Percentiles rank a stretch among this genome's conserved stretches.
These are phyloP conservation scores for Vitis amurensis DNA, from an alignment of 164 flowering plant species.

Conservation along the genomic window DNA sequence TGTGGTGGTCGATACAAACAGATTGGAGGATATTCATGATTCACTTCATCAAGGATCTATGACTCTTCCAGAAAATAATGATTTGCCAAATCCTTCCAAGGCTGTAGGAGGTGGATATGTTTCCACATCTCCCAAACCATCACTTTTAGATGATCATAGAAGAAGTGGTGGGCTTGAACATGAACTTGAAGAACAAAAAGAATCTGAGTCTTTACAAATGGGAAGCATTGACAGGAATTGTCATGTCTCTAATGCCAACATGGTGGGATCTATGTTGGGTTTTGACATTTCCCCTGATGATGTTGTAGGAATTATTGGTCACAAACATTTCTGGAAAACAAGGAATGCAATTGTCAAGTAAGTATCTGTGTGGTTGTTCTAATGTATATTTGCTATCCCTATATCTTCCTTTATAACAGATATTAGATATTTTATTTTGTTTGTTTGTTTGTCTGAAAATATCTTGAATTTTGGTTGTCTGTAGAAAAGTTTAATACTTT, in stretches of 20 bases:
- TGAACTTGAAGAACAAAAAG: too few relatives aligned
- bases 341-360: constrained; percentile 87
- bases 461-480: too few relatives aligned
- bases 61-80: constrained; percentile 3
- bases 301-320: constrained; percentile 84
- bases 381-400: background rate
- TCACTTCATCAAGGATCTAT: background rate
- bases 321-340: constrained; percentile 89
- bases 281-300: constrained; percentile 82
- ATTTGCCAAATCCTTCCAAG: too few relatives aligned
- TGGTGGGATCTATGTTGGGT: constrained; percentile 61
- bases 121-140: too few relatives aligned
- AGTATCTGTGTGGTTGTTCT: constrained; percentile 30
- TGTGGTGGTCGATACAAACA: background rate
- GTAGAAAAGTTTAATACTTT: too few relatives aligned
- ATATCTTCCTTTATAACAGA: too few relatives aligned
- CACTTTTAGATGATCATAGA: too few relatives aligned
- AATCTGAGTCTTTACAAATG: constrained; percentile 16
- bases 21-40: constrained; percentile 12
- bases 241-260: constrained; percentile 67
- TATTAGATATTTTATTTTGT: too few relatives aligned
- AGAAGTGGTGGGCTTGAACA: too few relatives aligned
- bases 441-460: too few relatives aligned
- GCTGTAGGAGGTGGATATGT: too few relatives aligned
- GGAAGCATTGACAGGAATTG: constrained; percentile 46